Evolutionary conservation across 176 grass and related monocot species (phyloP), one percentile per base, ranked within the genome.

Genomic region (Bonia amplexicaulis): DNA sequence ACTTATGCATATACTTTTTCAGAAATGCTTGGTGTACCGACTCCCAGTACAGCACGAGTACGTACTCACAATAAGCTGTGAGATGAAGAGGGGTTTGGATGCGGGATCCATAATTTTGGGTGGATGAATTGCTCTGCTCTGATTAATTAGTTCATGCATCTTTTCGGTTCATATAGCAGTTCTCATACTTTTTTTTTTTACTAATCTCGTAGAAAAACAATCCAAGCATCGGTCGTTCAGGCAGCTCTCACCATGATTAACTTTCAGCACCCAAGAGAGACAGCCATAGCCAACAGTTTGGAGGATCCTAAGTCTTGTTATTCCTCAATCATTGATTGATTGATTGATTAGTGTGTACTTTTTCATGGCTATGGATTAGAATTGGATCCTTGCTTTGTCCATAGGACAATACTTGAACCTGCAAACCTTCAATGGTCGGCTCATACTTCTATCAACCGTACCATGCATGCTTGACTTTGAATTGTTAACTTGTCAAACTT

Each of bases 341-440:
- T 82, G 53, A 81, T 76, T 76, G 35, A 37, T 37, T 37, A 85
- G 78, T 86, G 54, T 86, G 71, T 90, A 54, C 64, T 76, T 82
- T 64, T 44, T 69, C 73, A 65, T 75, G 51, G 54, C 40, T 47
- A 60, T 66, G 80, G 47, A 25, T 55, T n/a, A 29, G 47, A 84
- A 20, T 74, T 35, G 42, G 26, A 35, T 58, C 22, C 64, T 81
- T 69, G 46, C 25, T 35, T 78, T 71, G 45, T 82, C 78, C 69
- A 42, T 46, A 77, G 25, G 46, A 25, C 62, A 85, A 40, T 49
- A 76, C 4, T 64, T 79, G 33, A 64, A 87, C n/a, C 16, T 22
- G 25, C 37, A 55, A 37, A 9, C 58, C 51, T 65, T 66, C 12
- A 37, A 77, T 65, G 78, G 83, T 86, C 5, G 65, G 4, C 25